A percentile compares a stretch with the other conserved stretches of the same genome.
Conservation (phyloP, 2,329 filamentous ascomycete species). For the Nothopassalora personata region DNA sequence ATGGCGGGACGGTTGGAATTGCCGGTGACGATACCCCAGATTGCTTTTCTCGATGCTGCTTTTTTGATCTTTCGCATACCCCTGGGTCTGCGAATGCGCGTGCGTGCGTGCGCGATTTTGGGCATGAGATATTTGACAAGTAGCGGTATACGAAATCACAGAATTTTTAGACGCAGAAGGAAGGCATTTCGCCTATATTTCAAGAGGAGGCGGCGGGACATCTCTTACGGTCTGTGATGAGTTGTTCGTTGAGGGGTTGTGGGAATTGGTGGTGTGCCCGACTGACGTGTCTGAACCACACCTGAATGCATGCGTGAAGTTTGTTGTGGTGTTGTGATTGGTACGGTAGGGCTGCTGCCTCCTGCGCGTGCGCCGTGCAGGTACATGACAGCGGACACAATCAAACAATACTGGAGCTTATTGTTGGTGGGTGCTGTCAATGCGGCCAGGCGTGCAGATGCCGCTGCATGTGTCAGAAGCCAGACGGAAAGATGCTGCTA, state of each 20-base stretch:
- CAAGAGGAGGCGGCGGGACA: no score
- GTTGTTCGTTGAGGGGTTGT: not conserved
- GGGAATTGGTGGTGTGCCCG: not conserved
- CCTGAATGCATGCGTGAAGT: not conserved
- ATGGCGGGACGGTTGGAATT: slow-evolving; percentile 1
- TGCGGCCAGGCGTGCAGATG: not conserved
- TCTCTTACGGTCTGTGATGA: not conserved
- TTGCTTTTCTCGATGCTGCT: slow-evolving; percentile 2
- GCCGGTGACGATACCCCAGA: slow-evolving; percentile 4
- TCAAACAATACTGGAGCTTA: not conserved
- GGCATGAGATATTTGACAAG: not conserved
- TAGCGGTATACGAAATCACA: not conserved
- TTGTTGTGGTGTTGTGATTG: not conserved
- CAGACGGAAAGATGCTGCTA: no score
- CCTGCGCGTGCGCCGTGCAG: not conserved
- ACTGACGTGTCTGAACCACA: not conserved
- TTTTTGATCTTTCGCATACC: slow-evolving; percentile 1
- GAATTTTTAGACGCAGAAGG: not conserved
- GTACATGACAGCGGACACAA: not conserved
- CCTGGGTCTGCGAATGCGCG: not conserved
- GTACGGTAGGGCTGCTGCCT: not conserved
- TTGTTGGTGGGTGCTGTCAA: not conserved
- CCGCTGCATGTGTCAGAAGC: not conserved
- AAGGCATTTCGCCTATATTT: not conserved
- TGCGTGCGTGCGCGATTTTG: not conserved